Base-by-base conservation (phyloP, 1,284 basidiomycete species). In the Papiliotrema nemorosa region DNA sequence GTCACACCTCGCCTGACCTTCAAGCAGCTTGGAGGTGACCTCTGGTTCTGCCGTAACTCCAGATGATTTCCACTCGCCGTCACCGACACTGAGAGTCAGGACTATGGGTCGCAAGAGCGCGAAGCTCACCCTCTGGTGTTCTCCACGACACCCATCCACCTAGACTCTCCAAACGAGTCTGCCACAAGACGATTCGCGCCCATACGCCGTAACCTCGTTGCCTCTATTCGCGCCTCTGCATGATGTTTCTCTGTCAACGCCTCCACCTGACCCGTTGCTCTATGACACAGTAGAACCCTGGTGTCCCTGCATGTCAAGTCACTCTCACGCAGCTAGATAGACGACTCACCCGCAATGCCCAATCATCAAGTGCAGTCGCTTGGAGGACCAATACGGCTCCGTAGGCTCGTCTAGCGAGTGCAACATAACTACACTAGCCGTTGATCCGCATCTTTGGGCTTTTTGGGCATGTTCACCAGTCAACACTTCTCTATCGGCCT, bases 1-100 rank as follows among this genome's bases (percentile, higher is more conserved):
- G 3, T 7, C 16, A 29, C 10, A 33, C 10, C 25, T 44, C 9
- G 33, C 59, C 75, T 56, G 49, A 87, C 89, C 88, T 60, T 85
- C 77, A 13, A 97, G 73, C 1, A 97, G 77, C 62, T 84, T 85
- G 26, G 85, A 83, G 46, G 82, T 79, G n/a, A 97, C 84, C 68
- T 97, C 90, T 3, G 96, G 94, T 72, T 98, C 94, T 26, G 88
- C 87, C 1, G 94, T 97, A 4, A 98, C 88, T 0, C 92, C 93
- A 54, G 86, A 86, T 27, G 81, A 82, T 70, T 97, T 97, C 78
- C 84, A 97, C 55, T 84, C 82, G 29, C 90, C 81, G 67, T 98
- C 96, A 27, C 94, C 94, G 47, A 98, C 81, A 51, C 89, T 90
- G 59, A 3, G 9, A 18, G 10, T 20, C 27, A 21, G 44, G 12